These are phyloP conservation scores for Thermothelomyces thermophilus DNA, from an alignment of 2,329 filamentous ascomycete genomes.

Conservation along the genomic window DNA sequence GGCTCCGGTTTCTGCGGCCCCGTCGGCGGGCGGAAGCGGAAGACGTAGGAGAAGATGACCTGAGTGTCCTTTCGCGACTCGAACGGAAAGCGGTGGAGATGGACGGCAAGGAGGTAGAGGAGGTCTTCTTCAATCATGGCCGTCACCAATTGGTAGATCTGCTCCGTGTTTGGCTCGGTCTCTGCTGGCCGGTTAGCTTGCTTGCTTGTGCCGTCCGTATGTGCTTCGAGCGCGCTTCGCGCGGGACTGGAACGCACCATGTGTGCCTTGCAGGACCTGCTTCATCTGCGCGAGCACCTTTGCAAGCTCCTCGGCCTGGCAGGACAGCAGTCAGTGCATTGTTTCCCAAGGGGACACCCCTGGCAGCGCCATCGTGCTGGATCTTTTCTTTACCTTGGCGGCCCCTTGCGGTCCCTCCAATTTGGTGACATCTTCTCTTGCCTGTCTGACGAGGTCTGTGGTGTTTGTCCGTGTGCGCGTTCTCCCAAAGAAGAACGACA, in stretches of 20 bases:
- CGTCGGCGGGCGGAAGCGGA: slow-evolving; percentile 74
- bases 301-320: slow-evolving; percentile 76
- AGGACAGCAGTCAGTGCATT: slow-evolving; percentile 4
- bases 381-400: slow-evolving; percentile 38
- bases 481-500: slow-evolving; percentile 51
- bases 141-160: slow-evolving; percentile 78
- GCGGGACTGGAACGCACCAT: slow-evolving; percentile 51
- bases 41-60: slow-evolving; percentile 90
- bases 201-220: neutral
- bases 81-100: slow-evolving; percentile 82
- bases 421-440: slow-evolving; percentile 47
- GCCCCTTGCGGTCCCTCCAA: slow-evolving; percentile 44
- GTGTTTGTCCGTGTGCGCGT: slow-evolving; percentile 44
- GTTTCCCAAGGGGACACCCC: neutral
- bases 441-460: slow-evolving; percentile 50
- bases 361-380: neutral
- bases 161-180: slow-evolving; percentile 76
- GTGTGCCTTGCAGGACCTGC: slow-evolving; percentile 83
- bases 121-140: slow-evolving; percentile 85
- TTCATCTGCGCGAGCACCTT: slow-evolving; percentile 89
- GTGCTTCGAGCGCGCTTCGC: neutral
- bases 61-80: slow-evolving; percentile 94
- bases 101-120: slow-evolving; percentile 73
- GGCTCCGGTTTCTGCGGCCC: slow-evolving; percentile 65
- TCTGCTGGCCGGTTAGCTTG: slow-evolving; percentile 46